Evolutionary conservation across 495 filamentous ascomycete species (phyloP), one percentile per base, ranked within the genome.

Genomic region (Mycothermus thermophilus): DNA sequence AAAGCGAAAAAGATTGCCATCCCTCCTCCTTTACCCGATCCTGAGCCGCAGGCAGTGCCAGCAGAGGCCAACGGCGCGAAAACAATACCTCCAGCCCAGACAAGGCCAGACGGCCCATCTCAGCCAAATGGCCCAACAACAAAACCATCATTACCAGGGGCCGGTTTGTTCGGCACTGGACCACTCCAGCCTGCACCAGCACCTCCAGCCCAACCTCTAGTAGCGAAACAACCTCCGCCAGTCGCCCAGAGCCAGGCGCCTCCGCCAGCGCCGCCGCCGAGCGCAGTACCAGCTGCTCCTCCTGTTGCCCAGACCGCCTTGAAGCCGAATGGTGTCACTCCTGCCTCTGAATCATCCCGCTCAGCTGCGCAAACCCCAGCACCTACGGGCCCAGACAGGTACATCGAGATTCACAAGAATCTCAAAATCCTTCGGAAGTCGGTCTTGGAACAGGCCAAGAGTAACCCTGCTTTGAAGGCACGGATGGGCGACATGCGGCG

Each of bases 401-500:
- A 85, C 52, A 50, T 79, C 1, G 63, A 73, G 26, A 66, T 95
- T 2, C 83, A 92, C 51, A 51, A 73, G 37, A 67, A 68, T 12
- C 60, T 93, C 15, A 95, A 95, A 51, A 55, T 66, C 8, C 55
- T 93, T 35, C 70, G 86, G 9, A 66, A 66, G 22, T 66, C 62
- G 12, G 57, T 80, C 34, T 49, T 47, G 1, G 56, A 72, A 39
- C 57, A 69, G 41, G 62, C 74, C 20, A 62, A 65, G 3, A 38
- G 45, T 0, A 57, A 56, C 27, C 41, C 42, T 9, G 32, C 41
- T 0, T 57, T 85, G 17, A 88, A 85, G 44, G 50, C 61, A 20
- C 59, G 66, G 2, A 71, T 84, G 58, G 83, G 84, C 20, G 77
- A 84, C 30, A 75, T 83, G 67, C 66, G 85, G 9, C 70, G 86